These are phyloP conservation scores for Ophiocordyceps camponoti-rufipedis DNA, from an alignment of 2,329 filamentous ascomycete species.

Conservation along the genomic window DNA sequence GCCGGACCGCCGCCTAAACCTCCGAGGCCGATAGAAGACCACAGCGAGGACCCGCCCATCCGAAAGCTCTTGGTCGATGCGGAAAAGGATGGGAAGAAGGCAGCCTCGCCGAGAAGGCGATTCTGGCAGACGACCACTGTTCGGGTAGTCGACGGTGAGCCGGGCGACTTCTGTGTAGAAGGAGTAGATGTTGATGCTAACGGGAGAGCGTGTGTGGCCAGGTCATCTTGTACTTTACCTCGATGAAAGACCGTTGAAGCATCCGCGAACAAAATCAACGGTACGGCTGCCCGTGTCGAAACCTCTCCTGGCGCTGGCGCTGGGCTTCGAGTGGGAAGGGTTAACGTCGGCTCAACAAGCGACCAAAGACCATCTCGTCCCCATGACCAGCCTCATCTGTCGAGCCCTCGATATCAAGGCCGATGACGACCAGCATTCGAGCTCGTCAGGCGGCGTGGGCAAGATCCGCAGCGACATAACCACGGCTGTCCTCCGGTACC, in stretches of 20 bases:
- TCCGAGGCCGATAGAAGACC: conserved; percentile 21
- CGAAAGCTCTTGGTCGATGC: conserved; percentile 9
- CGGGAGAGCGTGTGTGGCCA: conserved; percentile 4
- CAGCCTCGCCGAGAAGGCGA: conserved; percentile 38
- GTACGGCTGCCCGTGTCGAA: conserved; percentile 59
- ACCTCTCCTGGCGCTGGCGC: conserved; percentile 62
- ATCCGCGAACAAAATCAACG: conserved; percentile 51
- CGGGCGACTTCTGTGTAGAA: too few relatives aligned
- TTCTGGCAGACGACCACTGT: conserved; percentile 83
- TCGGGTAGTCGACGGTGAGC: conserved; percentile 42
- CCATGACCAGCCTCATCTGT: conserved; percentile 69
- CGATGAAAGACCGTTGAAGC: conserved; percentile 63
- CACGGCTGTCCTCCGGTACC: conserved; percentile 58
- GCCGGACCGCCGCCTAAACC: conserved; percentile 40
- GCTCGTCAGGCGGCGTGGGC: conserved; percentile 13
- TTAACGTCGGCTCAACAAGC: conserved; percentile 70
- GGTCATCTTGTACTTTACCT: conserved; percentile 46
- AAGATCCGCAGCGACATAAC: conserved; percentile 47
- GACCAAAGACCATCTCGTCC: conserved; percentile 71
- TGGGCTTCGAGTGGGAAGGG: conserved; percentile 87
- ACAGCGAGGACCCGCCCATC: conserved; percentile 24
- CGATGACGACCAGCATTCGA: conserved; percentile 31
- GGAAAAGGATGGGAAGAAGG: conserved; percentile 17
- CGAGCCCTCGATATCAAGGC: conserved; percentile 65
- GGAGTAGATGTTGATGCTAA: neutral